These are phyloP conservation scores for Stropharia rugosoannulata DNA, from an alignment of 768 basidiomycete genomes.

Conservation along the genomic window DNA sequence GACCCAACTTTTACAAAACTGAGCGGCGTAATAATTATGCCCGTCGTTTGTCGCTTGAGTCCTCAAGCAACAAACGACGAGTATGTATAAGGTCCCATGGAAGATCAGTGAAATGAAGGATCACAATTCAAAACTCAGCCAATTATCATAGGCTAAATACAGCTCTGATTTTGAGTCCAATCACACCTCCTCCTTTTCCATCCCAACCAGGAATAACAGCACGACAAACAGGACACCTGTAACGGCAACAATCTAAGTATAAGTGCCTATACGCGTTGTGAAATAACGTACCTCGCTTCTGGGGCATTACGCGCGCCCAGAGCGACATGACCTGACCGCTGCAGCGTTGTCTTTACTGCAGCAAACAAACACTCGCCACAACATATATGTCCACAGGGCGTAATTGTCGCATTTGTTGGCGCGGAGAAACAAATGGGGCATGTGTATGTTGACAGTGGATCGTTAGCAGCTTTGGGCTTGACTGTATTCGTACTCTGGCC, in stretches of 20 bases:
- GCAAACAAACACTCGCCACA: slow-evolving; percentile 77
- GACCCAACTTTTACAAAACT: no score
- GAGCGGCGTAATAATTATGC: no score
- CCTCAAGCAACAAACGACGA: no score
- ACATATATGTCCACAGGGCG: slow-evolving; percentile 78
- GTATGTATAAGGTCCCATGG: no score
- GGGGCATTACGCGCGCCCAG: slow-evolving; percentile 25
- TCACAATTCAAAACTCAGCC: background rate
- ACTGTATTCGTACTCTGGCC: slow-evolving; percentile 4
- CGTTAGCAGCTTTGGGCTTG: slow-evolving; percentile 21
- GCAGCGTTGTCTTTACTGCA: slow-evolving; percentile 62
- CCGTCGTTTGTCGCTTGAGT: no score
- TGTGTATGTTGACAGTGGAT: slow-evolving; percentile 58
- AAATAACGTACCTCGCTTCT: slow-evolving; percentile 37
- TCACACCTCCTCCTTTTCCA: slow-evolving; percentile 65
- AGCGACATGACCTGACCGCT: slow-evolving; percentile 35
- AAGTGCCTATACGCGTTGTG: background rate
- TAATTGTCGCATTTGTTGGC: slow-evolving; percentile 73
- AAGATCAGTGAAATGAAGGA: no score
- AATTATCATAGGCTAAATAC: slow-evolving; percentile 35
- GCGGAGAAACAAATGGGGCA: slow-evolving; percentile 82
- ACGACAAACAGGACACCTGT: slow-evolving; percentile 70
- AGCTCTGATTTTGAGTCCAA: slow-evolving; percentile 53
- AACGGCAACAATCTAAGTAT: background rate
- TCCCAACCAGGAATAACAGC: slow-evolving; percentile 70